These are phyloP conservation scores for Claviceps spartinae DNA, from an alignment of 2,329 filamentous ascomycete genomes.

Conservation along the genomic window DNA sequence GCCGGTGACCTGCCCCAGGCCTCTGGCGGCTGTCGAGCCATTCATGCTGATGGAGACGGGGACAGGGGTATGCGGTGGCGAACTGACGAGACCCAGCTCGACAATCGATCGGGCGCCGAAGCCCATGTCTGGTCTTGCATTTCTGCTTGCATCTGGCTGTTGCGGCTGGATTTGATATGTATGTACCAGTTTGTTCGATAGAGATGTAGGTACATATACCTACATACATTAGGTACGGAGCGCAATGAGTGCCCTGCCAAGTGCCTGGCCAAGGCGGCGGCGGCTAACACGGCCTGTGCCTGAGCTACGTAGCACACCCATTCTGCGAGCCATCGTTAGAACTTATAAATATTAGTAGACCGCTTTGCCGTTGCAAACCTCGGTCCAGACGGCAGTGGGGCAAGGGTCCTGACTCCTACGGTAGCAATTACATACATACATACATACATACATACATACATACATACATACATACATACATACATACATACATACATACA, in stretches of 20 bases:
- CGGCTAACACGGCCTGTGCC: not conserved
- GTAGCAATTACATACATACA: too few species aligned
- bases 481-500: too few species aligned
- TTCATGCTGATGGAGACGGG: not conserved
- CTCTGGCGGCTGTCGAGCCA: not conserved
- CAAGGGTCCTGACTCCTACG: not conserved
- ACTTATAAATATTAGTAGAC: not conserved
- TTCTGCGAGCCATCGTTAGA: not conserved
- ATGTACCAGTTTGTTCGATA: not conserved
- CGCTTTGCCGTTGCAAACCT: not conserved
- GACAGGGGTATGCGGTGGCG: too few species aligned
- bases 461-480: too few species aligned
- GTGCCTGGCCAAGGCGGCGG: not conserved
- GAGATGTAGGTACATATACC: not conserved
- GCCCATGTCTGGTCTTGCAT: not conserved
- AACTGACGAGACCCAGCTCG: not conserved
- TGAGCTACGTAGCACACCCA: not conserved
- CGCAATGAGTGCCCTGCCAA: not conserved
- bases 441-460: too few species aligned
- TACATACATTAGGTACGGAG: too few species aligned
- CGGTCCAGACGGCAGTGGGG: not conserved
- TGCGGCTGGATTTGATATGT: not conserved
- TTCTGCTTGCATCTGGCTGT: not conserved
- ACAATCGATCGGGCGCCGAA: constrained; percentile 6
- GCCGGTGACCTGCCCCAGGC: not conserved